A percentile compares a stretch with the other conserved stretches of the same genome.
Conservation (phyloP, 23 red algal genomes). For the Gracilaria gracilis region DNA sequence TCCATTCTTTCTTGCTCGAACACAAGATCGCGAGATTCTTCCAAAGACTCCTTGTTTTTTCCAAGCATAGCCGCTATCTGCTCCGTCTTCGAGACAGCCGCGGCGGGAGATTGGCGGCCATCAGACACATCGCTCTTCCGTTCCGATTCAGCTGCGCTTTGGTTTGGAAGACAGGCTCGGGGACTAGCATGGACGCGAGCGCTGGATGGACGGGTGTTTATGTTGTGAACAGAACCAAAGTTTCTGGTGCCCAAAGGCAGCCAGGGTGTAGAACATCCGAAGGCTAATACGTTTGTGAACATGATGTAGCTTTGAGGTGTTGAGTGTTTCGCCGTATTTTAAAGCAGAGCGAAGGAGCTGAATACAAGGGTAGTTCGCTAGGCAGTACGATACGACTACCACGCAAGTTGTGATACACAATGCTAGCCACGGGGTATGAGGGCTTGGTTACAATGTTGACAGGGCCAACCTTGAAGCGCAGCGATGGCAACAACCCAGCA, state of each 20-base stretch:
- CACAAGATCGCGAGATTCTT: constrained; percentile 18
- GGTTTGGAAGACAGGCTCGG: neutral
- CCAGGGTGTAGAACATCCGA: neutral
- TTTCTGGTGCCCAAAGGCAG: neutral
- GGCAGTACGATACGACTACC: too few species aligned
- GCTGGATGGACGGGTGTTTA: neutral
- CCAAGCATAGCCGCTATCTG: constrained; percentile 56
- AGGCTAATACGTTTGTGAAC: neutral
- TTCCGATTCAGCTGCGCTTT: neutral
- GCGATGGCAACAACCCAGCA: too few species aligned
- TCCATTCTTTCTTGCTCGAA: constrained; percentile 16
- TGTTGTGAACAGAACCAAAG: neutral
- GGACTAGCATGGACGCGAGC: neutral
- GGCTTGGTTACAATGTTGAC: too few species aligned
- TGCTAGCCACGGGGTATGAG: too few species aligned
- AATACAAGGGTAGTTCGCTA: too few species aligned
- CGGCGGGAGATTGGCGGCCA: neutral
- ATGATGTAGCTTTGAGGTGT: neutral
- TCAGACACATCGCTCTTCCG: neutral
- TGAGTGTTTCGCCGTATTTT: too few species aligned
- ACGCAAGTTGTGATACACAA: too few species aligned
- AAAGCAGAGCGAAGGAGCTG: too few species aligned
- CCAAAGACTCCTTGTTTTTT: constrained; percentile 26
- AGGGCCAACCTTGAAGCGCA: too few species aligned
- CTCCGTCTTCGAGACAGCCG: constrained; percentile 37